Evolutionary conservation across 176 grass and related monocot genomes (phyloP), one percentile per base, ranked within the genome.

Genomic region (Eragrostis curvula): DNA sequence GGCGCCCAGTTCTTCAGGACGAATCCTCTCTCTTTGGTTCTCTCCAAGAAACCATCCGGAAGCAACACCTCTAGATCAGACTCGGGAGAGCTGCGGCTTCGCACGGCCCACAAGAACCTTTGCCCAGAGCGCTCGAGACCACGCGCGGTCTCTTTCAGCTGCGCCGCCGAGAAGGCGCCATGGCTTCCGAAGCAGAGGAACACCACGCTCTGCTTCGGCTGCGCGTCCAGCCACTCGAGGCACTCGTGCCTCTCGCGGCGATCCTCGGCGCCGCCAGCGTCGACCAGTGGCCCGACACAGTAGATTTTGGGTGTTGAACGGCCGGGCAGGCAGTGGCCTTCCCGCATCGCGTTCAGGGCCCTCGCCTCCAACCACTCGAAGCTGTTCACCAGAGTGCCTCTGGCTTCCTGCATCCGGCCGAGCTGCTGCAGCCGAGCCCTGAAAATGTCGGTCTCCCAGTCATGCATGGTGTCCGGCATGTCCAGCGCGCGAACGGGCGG

Each of bases 151-250:
- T 93, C 83, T 18, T 40, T 68, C 24, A 91, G 82, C 78, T 97
- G 91, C 58, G 89, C 84, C 68, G 42, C 16, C 45, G 85, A 71
- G 84, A 97, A 97, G 43, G 77, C n/a, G 0, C 91, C 94, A 25
- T 44, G 11, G 84, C 91, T 97, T 0, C 94, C 94, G 69, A 97
- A 97, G 86, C 88, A 93, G 68, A 97, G 91, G 91, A 97, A 97
- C 70, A 91, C 91, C n/a, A 93, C 91, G 60, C 91, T 93, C 32
- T 56, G 68, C n/a, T 50, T 63, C 1, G 86, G 91, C 61, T 93
- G 94, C 21, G 0, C 13, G 85, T 93, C 88, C 47, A 97, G 84
- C 94, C 91, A 97, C 16, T n/a, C 40, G 85, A 93, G 79, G 73
- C 88, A 93, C 11, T 50, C 77, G 74, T 92, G 82, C 82, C 81